Percentiles rank a stretch among this genome's conserved stretches.
phyloP scores from a whole-genome alignment of 495 filamentous ascomycete species.

The Parathielavia appendiculata region DNA sequence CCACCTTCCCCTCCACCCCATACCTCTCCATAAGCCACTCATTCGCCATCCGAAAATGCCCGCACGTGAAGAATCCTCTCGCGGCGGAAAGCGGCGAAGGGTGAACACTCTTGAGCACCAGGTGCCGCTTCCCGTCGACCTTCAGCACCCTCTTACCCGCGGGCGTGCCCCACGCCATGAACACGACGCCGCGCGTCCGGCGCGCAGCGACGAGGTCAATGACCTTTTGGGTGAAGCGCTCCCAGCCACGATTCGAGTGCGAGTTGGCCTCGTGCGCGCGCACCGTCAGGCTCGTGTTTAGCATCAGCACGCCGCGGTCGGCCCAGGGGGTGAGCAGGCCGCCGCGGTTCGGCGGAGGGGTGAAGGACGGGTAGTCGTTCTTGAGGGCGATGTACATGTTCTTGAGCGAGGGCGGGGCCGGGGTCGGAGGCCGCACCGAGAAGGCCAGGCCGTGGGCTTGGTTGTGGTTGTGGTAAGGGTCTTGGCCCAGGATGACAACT shows the following conservation, averaged over 20 bases:
- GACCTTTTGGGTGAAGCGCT: constrained; percentile 81
- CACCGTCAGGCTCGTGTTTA: constrained; percentile 92
- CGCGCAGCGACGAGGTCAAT: constrained; percentile 79
- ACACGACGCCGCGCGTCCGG: constrained; percentile 76
- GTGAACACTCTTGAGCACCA: constrained; percentile 78
- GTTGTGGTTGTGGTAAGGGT: constrained; percentile 93
- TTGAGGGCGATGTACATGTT: constrained; percentile 88
- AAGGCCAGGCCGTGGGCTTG: constrained; percentile 96
- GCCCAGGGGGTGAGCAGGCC: constrained; percentile 91
- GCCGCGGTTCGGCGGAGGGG: constrained; percentile 63
- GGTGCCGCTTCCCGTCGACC: constrained; percentile 65
- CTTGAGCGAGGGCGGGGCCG: constrained; percentile 75
- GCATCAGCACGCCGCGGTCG: constrained; percentile 79
- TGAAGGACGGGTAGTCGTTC: constrained; percentile 81
- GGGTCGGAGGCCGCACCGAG: constrained; percentile 83
- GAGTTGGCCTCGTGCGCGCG: constrained; percentile 78
- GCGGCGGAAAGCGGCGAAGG: constrained; percentile 82
- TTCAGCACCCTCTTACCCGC: constrained; percentile 68
- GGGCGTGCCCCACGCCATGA: constrained; percentile 85
- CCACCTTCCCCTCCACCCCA: constrained; percentile 70
- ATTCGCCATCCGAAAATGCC: constrained; percentile 84
- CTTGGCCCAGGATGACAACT: constrained; percentile 87
- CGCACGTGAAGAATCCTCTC: constrained; percentile 77
- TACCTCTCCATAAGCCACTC: constrained; percentile 78
- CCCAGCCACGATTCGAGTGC: constrained; percentile 83